Evolutionary conservation across 2,329 filamentous ascomycete genomes (phyloP).

Genomic region (Ustilaginoidea virens): DNA sequence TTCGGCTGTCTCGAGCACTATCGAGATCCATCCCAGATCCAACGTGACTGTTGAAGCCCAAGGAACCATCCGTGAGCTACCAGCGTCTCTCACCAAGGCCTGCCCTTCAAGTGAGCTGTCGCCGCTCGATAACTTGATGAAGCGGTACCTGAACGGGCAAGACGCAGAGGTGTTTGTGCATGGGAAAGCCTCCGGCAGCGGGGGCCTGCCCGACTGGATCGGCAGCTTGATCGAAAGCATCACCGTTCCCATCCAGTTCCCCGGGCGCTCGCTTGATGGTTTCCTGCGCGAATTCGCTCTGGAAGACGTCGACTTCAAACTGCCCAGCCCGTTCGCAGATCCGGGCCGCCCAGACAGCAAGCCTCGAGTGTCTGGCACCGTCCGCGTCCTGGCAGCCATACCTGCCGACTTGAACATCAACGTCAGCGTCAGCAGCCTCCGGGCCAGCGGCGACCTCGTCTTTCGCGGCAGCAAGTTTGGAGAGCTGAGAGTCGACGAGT

Average conservation of each 20-base stretch:
- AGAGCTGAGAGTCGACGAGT: conserved; percentile 60
- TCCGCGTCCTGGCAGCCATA: conserved; percentile 62
- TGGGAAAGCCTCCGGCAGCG: conserved; percentile 52
- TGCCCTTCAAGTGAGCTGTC: conserved; percentile 70
- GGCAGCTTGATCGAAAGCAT: conserved; percentile 65
- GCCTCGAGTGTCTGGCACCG: conserved; percentile 69
- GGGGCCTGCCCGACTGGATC: conserved; percentile 68
- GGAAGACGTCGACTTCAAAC: conserved; percentile 67
- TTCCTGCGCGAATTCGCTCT: conserved; percentile 80
- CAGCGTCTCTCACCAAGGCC: conserved; percentile 51
- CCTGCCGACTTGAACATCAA: conserved; percentile 80
- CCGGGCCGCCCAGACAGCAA: conserved; percentile 57
- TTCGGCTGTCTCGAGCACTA: conserved; percentile 50
- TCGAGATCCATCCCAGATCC: conserved; percentile 52
- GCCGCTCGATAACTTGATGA: conserved; percentile 69
- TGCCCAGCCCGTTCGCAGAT: conserved; percentile 69
- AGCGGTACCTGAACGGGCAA: conserved; percentile 66
- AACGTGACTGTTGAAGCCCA: conserved; percentile 54
- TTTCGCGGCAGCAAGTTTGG: conserved; percentile 70
- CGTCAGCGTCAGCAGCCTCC: conserved; percentile 61
- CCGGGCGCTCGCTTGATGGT: conserved; percentile 65
- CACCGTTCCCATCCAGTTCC: conserved; percentile 71
- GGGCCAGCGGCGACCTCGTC: conserved; percentile 64
- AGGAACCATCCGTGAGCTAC: conserved; percentile 58
- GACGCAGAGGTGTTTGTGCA: conserved; percentile 70